Evolutionary conservation across 202 grass and related monocot genomes (phyloP).

Genomic region (Hordeum pubiflorum): DNA sequence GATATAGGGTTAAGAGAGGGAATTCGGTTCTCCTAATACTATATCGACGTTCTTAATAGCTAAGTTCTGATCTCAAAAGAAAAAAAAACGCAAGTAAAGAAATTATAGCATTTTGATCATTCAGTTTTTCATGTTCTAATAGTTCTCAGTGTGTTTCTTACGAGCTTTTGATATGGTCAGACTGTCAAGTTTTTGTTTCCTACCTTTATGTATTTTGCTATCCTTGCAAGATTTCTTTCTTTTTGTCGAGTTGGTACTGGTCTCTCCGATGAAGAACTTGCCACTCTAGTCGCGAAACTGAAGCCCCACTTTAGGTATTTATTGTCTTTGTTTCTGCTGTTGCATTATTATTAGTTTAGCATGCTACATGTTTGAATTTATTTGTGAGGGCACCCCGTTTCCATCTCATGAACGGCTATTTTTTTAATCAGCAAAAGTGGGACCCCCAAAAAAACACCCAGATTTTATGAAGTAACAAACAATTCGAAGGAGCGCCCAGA

Average conservation of each 20-base stretch:
- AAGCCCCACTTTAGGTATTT: conserved; percentile 87
- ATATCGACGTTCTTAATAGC: conserved; percentile 5
- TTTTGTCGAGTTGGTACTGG: conserved; percentile 88
- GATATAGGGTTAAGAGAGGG: not conserved
- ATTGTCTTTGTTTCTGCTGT: conserved; percentile 25
- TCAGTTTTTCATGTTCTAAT: not conserved
- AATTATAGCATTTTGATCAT: conserved; percentile 5
- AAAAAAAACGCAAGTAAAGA: not conserved
- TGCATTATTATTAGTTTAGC: conserved; percentile 4
- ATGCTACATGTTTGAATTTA: not conserved
- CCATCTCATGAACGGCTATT: conserved; percentile 14
- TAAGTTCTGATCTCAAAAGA: not conserved
- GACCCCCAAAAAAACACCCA: conserved; percentile 63
- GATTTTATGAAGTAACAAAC: conserved; percentile 95
- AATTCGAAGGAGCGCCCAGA: conserved; percentile 94
- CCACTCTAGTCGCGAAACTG: conserved; percentile 70
- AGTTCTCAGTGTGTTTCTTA: not conserved
- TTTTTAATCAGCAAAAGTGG: conserved; percentile 73
- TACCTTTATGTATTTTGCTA: conserved; percentile 26
- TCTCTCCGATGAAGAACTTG: conserved; percentile 71
- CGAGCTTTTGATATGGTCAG: not conserved
- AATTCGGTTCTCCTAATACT: conserved; percentile 13
- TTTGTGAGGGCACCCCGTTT: conserved; percentile 5
- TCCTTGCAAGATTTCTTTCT: conserved; percentile 70
- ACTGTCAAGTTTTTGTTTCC: not conserved